Base-by-base conservation (phyloP, 352 stramenopile genomes). In the Hyaloperonospora brassicae region DNA sequence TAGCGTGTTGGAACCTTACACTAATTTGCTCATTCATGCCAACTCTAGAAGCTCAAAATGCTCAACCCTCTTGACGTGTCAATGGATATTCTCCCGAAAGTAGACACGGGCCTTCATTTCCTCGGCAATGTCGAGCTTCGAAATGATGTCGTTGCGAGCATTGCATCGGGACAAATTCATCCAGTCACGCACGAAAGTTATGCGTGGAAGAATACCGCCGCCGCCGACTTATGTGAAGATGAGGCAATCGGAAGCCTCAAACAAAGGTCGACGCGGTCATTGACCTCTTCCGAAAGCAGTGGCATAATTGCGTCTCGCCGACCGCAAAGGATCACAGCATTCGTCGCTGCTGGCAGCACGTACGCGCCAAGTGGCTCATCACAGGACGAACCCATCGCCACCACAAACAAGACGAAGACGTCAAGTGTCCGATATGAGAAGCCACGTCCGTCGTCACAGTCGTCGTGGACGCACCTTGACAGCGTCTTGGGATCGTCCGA, bases 161-260 rank as follows among this genome's bases (percentile, higher is more conserved):
- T 91, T 31, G 78, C 80, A 3, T 64, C 59, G 2, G 80, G 75
- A 12, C 43, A 78, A 13, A 73, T 91, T 24, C 73, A 91, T 59
- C 80, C 80, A 27, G 48, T 70, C 11, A 88, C 80, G 3, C 76
- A 86, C 14, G 78, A 89, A 50, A 89, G 67, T 41, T 91, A 91
- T 34, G 72, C 60, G 8, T 91, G 80, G 80, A 79, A 81, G 30
- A 61, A 87, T 31, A 59, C 44, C 24, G 66, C 57, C 9, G 65
- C 62, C 30, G 53, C 57, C 2, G 46, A 70, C 0, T 35, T 70
- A 21, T 42, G 53, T 1, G 43, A 66, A 43, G 42, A 68, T 48
- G 34, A 54, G 23, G 21, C 21, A 25, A 36, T 11, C 2, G 54
- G 46, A 24, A 55, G 46, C 17, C 17, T 35, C 1, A 62, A 60